phyloP scores from a whole-genome alignment of 768 basidiomycete genomes.

The Cyathus striatus region DNA sequence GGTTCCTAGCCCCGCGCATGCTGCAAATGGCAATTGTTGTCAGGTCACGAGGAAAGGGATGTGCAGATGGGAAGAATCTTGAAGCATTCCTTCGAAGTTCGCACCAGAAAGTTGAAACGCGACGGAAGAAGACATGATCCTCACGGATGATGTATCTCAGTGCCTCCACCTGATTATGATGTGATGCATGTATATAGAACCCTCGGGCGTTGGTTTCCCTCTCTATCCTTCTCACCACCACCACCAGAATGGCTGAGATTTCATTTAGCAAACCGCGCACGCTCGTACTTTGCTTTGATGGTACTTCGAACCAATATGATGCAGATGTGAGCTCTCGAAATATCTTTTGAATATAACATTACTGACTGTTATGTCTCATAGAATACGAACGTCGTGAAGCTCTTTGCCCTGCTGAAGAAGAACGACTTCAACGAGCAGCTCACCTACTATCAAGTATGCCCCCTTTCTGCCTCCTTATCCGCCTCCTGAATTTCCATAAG shows the following conservation, averaged over 20 bases:
- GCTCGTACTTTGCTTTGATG: constrained; percentile 68
- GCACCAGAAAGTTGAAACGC: no score
- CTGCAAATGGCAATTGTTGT: no score
- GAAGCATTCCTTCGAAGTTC: no score
- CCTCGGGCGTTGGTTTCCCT: no score
- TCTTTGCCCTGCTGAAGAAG: constrained; percentile 65
- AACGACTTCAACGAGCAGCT: constrained; percentile 52
- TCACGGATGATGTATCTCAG: no score
- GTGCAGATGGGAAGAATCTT: no score
- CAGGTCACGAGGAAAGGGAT: no score
- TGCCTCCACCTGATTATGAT: no score
- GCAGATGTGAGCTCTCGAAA: constrained; percentile 27
- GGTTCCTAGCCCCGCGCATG: no score
- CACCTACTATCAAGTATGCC: constrained; percentile 64
- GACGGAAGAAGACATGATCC: no score
- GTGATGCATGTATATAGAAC: no score
- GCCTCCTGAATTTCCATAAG: constrained; percentile 10
- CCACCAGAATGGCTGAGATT: background rate
- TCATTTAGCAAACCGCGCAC: constrained; percentile 30
- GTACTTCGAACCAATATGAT: constrained; percentile 52
- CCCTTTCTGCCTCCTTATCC: background rate
- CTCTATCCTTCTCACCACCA: background rate
- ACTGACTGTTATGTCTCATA: constrained; percentile 6
- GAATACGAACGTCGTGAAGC: constrained; percentile 69
- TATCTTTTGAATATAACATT: background rate